These are phyloP conservation scores for Pichia sp. DNA, from an alignment of 1,139 yeast genomes.

Conservation along the genomic window DNA sequence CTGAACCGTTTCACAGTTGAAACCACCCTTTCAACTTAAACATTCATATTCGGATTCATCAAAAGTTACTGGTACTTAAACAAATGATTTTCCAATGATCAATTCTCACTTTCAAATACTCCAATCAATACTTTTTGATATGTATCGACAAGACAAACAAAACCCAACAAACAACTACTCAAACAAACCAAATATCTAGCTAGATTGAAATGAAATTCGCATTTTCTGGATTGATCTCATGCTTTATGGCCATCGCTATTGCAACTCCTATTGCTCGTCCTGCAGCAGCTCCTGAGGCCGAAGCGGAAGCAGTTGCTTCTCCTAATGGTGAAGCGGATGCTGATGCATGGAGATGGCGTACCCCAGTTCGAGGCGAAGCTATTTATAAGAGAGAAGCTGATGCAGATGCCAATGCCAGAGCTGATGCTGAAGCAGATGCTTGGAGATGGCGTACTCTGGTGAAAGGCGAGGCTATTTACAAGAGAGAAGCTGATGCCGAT, in stretches of 20 bases:
- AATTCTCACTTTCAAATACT: neutral
- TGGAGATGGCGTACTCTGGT: slow-evolving; percentile 13
- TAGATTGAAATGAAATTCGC: slow-evolving; percentile 15
- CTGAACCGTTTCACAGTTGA: neutral
- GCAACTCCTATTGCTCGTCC: slow-evolving; percentile 14
- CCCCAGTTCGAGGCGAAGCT: slow-evolving; percentile 4
- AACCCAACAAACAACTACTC: neutral
- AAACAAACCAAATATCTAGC: neutral
- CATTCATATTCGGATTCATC: neutral
- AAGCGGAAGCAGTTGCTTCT: slow-evolving; percentile 19
- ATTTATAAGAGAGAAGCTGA: slow-evolving; percentile 16
- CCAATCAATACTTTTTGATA: too few relatives aligned
- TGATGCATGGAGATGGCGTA: slow-evolving; percentile 6
- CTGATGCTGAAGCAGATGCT: slow-evolving; percentile 20
- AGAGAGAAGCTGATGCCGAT: slow-evolving; percentile 24
- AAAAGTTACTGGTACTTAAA: neutral
- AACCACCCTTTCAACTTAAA: neutral
- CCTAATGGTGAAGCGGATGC: slow-evolving; percentile 15
- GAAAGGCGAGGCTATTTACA: slow-evolving; percentile 21
- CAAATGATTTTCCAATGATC: neutral
- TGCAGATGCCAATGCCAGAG: slow-evolving; percentile 17
- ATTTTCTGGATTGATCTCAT: slow-evolving; percentile 9
- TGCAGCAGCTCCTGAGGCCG: slow-evolving; percentile 12
- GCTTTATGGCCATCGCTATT: slow-evolving; percentile 8
- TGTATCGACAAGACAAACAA: too few relatives aligned